Conservation (phyloP, 768 basidiomycete genomes). For the Plicaturopsis crispa region DNA sequence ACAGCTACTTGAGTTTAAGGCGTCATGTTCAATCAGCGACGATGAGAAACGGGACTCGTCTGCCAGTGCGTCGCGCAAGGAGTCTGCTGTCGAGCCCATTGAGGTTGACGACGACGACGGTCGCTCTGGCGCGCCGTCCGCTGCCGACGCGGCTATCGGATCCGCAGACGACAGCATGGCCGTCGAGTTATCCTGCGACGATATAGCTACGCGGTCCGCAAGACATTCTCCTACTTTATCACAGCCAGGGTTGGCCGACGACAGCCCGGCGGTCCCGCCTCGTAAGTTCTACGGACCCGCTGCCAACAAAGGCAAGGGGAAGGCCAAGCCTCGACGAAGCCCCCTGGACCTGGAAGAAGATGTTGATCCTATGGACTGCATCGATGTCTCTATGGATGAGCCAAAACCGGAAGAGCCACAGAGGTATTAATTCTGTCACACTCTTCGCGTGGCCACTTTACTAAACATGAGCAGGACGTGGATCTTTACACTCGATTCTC, state of each 20-base stretch:
- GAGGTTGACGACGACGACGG: conserved; percentile 3
- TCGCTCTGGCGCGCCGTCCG: background rate
- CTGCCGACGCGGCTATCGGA: background rate
- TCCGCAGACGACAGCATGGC: background rate
- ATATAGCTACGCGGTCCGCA: background rate
- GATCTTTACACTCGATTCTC: conserved; percentile 87
- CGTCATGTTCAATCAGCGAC: background rate
- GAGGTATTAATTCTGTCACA: conserved; percentile 20
- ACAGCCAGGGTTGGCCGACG: background rate
- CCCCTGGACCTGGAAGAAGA: conserved; percentile 12
- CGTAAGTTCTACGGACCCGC: background rate
- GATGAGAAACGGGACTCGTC: no score
- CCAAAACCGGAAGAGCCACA: background rate
- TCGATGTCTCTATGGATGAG: background rate
- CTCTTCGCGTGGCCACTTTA: conserved; percentile 2
- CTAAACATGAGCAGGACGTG: conserved; percentile 44
- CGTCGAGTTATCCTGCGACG: background rate
- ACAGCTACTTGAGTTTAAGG: background rate
- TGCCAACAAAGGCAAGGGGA: background rate
- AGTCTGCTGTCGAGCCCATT: no score
- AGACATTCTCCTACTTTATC: background rate
- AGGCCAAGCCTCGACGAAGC: conserved; percentile 25
- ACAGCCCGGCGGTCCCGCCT: background rate
- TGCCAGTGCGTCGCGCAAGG: no score
- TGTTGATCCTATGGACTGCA: background rate